A percentile compares a stretch with the other conserved stretches of the same genome.
Conservation (phyloP, 768 basidiomycete genomes). For the Xerocomus brunneocitrinus region DNA sequence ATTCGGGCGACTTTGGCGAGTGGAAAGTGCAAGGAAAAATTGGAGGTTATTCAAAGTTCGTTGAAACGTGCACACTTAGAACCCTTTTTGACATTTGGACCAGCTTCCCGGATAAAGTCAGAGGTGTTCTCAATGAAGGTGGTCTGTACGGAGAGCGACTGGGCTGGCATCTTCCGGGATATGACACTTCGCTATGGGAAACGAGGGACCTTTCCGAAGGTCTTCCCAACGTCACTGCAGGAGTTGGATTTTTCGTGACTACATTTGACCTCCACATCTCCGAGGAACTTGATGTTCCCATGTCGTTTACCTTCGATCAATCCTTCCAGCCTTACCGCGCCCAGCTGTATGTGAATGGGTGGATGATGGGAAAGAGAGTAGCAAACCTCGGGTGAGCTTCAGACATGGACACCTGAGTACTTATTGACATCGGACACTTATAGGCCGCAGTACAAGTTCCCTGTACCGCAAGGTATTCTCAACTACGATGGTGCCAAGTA, state of each 20-base stretch:
- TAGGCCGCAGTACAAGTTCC: constrained; percentile 77
- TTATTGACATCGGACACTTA: constrained; percentile 1
- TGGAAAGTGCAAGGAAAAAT: constrained; percentile 78
- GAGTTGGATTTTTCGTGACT: constrained; percentile 79
- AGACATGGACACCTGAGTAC: neutral
- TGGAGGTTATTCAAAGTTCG: constrained; percentile 63
- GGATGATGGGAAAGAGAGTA: constrained; percentile 85
- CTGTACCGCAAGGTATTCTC: constrained; percentile 78
- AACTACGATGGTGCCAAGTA: constrained; percentile 71
- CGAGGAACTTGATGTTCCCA: constrained; percentile 54
- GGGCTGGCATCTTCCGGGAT: constrained; percentile 75
- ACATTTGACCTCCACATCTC: constrained; percentile 64
- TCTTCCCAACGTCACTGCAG: constrained; percentile 53
- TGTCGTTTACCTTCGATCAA: constrained; percentile 70
- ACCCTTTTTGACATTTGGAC: neutral
- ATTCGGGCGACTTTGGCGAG: constrained; percentile 50
- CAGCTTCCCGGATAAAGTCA: constrained; percentile 70
- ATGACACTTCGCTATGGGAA: constrained; percentile 58
- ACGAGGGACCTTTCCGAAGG: constrained; percentile 53
- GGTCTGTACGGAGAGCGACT: constrained; percentile 65
- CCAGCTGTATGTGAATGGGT: constrained; percentile 77
- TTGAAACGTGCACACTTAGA: neutral
- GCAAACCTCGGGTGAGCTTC: constrained; percentile 57
- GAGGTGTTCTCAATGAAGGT: constrained; percentile 69
- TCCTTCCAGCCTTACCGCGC: constrained; percentile 65